These are phyloP conservation scores for Pleurotus eryngii DNA, from an alignment of 768 basidiomycete species.

Conservation along the genomic window DNA sequence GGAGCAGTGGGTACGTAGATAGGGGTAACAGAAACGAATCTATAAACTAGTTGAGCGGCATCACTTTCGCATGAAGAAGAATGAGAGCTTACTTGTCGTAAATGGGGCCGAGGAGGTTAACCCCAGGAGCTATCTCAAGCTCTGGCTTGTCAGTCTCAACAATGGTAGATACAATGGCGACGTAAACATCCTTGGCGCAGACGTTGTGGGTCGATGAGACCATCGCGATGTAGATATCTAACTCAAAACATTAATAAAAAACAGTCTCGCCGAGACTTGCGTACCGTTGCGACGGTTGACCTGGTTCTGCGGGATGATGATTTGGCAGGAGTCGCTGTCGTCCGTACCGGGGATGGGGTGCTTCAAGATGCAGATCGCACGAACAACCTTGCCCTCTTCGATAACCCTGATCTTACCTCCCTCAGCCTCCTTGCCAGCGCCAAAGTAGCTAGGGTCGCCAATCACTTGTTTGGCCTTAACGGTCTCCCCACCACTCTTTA, in stretches of 20 bases:
- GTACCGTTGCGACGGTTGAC: slow-evolving; percentile 88
- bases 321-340: slow-evolving; percentile 91
- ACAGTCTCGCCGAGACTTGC: slow-evolving; percentile 18
- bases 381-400: slow-evolving; percentile 91
- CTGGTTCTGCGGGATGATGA: slow-evolving; percentile 99
- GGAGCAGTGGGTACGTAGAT: slow-evolving; percentile 85
- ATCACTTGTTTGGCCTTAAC: slow-evolving; percentile 98
- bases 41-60: slow-evolving; percentile 25
- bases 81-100: slow-evolving; percentile 76
- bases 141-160: slow-evolving; percentile 95
- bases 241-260: slow-evolving; percentile 4
- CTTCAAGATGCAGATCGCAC: slow-evolving; percentile 97
- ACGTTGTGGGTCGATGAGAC: slow-evolving; percentile 98
- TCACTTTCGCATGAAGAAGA: slow-evolving; percentile 8
- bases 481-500: slow-evolving; percentile 83
- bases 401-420: slow-evolving; percentile 83
- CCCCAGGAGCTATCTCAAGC: slow-evolving; percentile 86
- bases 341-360: slow-evolving; percentile 98
- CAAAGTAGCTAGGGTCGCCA: slow-evolving; percentile 97
- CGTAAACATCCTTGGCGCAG: slow-evolving; percentile 90
- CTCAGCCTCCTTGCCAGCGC: slow-evolving; percentile 59
- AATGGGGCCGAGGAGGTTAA: slow-evolving; percentile 88
- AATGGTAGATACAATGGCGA: slow-evolving; percentile 98
- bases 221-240: slow-evolving; percentile 98
- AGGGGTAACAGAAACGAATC: slow-evolving; percentile 87